Percentiles rank a stretch among this genome's conserved stretches.
phyloP scores from a whole-genome alignment of 495 filamentous ascomycete species.

The Xylaria scruposa region DNA sequence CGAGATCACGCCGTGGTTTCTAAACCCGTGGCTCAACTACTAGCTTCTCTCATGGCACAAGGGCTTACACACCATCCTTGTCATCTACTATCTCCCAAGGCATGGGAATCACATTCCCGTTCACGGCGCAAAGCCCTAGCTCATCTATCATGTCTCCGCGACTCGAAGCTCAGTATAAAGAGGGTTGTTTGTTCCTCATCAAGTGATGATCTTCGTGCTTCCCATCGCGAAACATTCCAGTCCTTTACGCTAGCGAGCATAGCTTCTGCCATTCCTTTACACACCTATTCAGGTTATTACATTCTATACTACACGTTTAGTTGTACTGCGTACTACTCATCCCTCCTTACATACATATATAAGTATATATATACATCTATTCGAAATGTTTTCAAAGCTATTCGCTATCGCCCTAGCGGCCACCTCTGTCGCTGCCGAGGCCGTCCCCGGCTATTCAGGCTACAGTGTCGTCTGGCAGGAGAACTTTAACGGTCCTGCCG shows the following conservation, averaged over 20 bases:
- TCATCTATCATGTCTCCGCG: background rate
- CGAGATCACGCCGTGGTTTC: constrained; percentile 16
- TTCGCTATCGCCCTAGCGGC: constrained; percentile 30
- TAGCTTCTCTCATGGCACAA: constrained; percentile 8
- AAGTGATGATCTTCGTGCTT: constrained; percentile 14
- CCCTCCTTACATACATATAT: constrained; percentile 24
- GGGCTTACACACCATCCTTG: constrained; percentile 5
- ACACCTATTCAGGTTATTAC: background rate
- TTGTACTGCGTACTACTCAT: background rate
- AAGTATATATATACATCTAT: constrained; percentile 46
- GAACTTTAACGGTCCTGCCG: constrained; percentile 43
- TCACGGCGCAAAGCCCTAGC: constrained; percentile 1
- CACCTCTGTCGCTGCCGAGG: constrained; percentile 40
- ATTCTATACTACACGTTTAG: background rate
- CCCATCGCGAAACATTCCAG: background rate
- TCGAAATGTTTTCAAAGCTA: constrained; percentile 60
- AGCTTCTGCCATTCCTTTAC: constrained; percentile 12
- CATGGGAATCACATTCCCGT: constrained; percentile 19
- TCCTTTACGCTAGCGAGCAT: constrained; percentile 15
- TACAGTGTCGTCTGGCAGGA: constrained; percentile 49
- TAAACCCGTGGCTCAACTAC: constrained; percentile 12
- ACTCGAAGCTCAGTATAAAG: constrained; percentile 20
- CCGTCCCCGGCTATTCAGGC: constrained; percentile 41
- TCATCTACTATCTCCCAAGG: background rate
- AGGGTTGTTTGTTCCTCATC: constrained; percentile 12